These are phyloP conservation scores for Parastagonospora nodorum DNA, from an alignment of 2,329 filamentous ascomycete species.

Conservation along the genomic window DNA sequence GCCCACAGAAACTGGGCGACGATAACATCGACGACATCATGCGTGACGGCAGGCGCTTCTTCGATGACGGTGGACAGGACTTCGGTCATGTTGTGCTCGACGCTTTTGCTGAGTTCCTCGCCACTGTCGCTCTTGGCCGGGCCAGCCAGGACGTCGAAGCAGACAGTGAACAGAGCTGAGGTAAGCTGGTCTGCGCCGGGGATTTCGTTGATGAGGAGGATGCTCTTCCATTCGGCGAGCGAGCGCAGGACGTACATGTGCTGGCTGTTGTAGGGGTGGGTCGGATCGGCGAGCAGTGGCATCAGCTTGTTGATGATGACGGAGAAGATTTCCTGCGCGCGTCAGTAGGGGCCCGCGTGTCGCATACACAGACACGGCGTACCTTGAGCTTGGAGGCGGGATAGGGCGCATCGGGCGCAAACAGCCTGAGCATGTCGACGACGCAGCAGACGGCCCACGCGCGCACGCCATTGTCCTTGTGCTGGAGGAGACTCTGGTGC, in stretches of 20 bases:
- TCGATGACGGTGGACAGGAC: constrained; percentile 86
- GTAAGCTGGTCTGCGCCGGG: constrained; percentile 80
- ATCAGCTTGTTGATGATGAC: constrained; percentile 84
- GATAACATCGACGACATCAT: constrained; percentile 86
- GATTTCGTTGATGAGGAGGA: constrained; percentile 87
- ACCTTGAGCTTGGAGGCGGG: constrained; percentile 90
- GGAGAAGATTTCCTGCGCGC: constrained; percentile 83
- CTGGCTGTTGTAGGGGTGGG: constrained; percentile 88
- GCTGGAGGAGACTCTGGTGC: constrained; percentile 77
- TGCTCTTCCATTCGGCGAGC: constrained; percentile 90
- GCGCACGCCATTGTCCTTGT: constrained; percentile 92
- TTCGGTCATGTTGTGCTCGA: constrained; percentile 89
- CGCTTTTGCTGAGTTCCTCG: constrained; percentile 87
- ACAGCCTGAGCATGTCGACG: constrained; percentile 90
- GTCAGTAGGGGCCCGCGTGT: constrained; percentile 10
- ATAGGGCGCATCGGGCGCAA: constrained; percentile 93
- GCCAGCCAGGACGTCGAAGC: constrained; percentile 89
- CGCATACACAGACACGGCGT: constrained; percentile 9
- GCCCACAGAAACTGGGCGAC: constrained; percentile 94
- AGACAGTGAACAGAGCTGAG: constrained; percentile 74
- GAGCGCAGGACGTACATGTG: constrained; percentile 91
- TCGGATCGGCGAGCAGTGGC: constrained; percentile 82
- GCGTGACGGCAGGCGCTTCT: constrained; percentile 76
- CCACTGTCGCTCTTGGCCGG: constrained; percentile 75
- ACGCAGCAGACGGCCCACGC: constrained; percentile 88